A percentile compares a stretch with the other conserved stretches of the same genome.
phyloP scores from a whole-genome alignment of 129 eudicot species.

The Lactuca sativa region DNA sequence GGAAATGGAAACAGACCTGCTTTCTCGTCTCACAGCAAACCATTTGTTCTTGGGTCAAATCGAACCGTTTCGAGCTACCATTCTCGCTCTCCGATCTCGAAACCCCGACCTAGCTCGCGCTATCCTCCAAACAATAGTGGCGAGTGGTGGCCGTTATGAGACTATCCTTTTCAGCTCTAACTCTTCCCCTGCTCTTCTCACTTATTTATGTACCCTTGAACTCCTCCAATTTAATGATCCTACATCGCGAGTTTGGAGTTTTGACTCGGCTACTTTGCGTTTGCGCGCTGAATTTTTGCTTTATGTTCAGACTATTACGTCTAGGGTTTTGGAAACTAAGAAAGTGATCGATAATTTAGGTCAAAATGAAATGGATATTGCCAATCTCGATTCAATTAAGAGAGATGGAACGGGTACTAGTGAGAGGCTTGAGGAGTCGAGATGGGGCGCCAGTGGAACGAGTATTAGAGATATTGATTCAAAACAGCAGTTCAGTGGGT shows the following conservation, averaged over 20 bases:
- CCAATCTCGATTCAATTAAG: conserved; percentile 17
- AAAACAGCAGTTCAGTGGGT: conserved; percentile 11
- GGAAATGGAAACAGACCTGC: conserved; percentile 73
- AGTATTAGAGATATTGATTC: conserved; percentile 2
- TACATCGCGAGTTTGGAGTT: conserved; percentile 55
- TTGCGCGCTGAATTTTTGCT: conserved; percentile 76
- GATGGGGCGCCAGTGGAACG: not conserved
- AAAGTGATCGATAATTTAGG: conserved; percentile 23
- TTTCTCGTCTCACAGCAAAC: conserved; percentile 57
- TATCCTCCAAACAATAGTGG: conserved; percentile 70
- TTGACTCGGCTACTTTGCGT: conserved; percentile 42
- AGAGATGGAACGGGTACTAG: not conserved
- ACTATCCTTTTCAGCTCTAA: conserved; percentile 54
- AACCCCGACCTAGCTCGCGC: conserved; percentile 70
- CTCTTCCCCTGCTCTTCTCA: conserved; percentile 67
- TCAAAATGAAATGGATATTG: conserved; percentile 22
- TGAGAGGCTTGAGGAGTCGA: conserved; percentile 16
- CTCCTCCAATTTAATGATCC: conserved; percentile 67
- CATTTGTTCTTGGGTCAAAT: conserved; percentile 82
- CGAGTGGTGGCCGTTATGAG: conserved; percentile 63
- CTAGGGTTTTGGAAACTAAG: conserved; percentile 48
- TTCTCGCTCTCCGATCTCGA: conserved; percentile 71
- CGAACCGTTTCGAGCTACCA: conserved; percentile 86
- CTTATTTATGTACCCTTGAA: conserved; percentile 70
- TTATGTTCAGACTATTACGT: conserved; percentile 49